phyloP scores from a whole-genome alignment of 208 protist species.

The Leishmania gerbilli region DNA sequence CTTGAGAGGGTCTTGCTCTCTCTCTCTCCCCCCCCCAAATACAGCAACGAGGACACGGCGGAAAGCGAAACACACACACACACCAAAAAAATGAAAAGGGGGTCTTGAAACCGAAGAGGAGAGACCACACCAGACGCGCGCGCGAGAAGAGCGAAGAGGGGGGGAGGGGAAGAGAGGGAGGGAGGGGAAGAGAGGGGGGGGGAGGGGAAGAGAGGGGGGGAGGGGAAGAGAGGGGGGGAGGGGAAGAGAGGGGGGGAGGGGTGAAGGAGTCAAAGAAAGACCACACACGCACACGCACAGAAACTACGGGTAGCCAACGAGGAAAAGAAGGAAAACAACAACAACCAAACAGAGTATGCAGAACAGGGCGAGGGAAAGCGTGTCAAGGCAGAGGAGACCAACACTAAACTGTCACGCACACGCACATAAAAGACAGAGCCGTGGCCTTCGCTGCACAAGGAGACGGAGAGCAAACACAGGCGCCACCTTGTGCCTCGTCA shows the following conservation, averaged over 20 bases:
- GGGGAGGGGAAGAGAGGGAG: too few relatives aligned
- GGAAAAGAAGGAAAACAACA: background rate
- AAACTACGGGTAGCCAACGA: background rate
- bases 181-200: too few relatives aligned
- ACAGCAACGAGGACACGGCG: background rate
- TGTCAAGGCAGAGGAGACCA: background rate
- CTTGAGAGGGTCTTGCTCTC: background rate
- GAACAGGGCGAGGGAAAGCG: background rate
- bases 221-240: too few relatives aligned
- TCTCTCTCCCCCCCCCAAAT: too few relatives aligned
- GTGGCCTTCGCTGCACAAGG: background rate
- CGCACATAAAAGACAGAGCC: background rate
- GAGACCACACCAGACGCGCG: background rate
- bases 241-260: too few relatives aligned
- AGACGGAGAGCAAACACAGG: background rate
- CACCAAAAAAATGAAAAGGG: too few relatives aligned
- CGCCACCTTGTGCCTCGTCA: background rate
- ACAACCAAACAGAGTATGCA: background rate
- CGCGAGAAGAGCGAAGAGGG: background rate
- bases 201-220: too few relatives aligned
- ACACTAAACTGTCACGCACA: background rate
- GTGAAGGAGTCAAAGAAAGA: background rate
- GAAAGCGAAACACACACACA: background rate
- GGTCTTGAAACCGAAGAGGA: background rate
- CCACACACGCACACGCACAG: background rate